These are phyloP conservation scores for Wakefieldia striispora DNA, from an alignment of 768 basidiomycete genomes.

Conservation along the genomic window DNA sequence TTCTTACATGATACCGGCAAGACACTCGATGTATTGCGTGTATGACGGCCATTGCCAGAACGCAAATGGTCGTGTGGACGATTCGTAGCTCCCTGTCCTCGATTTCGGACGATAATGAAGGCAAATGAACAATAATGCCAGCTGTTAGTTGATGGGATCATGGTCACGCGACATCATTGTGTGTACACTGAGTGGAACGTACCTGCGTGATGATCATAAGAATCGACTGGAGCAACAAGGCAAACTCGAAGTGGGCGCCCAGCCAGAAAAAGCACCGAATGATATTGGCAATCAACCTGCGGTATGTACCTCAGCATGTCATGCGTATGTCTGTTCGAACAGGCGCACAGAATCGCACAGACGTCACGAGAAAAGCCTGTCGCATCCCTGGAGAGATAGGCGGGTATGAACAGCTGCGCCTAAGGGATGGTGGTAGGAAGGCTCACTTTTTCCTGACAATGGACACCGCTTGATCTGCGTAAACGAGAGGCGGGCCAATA, in stretches of 20 bases:
- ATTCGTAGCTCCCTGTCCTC: slow-evolving; percentile 56
- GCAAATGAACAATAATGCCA: slow-evolving; percentile 80
- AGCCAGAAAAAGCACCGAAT: slow-evolving; percentile 91
- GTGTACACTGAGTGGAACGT: slow-evolving; percentile 16
- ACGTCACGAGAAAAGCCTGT: slow-evolving; percentile 86
- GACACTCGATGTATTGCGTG: slow-evolving; percentile 76
- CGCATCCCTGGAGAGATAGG: slow-evolving; percentile 55
- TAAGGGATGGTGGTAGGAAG: slow-evolving; percentile 1
- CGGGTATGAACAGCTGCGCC: slow-evolving; percentile 2
- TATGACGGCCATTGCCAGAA: slow-evolving; percentile 89
- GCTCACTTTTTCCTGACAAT: slow-evolving; percentile 73
- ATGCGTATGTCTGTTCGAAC: not conserved
- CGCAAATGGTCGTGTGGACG: slow-evolving; percentile 62
- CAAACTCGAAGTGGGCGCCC: slow-evolving; percentile 72
- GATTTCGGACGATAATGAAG: slow-evolving; percentile 63
- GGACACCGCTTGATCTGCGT: slow-evolving; percentile 79
- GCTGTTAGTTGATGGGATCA: slow-evolving; percentile 39
- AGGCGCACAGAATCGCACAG: slow-evolving; percentile 72
- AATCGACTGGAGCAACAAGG: slow-evolving; percentile 77
- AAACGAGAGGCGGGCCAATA: slow-evolving; percentile 79
- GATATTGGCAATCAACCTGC: slow-evolving; percentile 78
- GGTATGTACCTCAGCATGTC: slow-evolving; percentile 10
- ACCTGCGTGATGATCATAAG: slow-evolving; percentile 87
- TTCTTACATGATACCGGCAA: slow-evolving; percentile 70
- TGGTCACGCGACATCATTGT: slow-evolving; percentile 18